A percentile compares a stretch with the other conserved stretches of the same genome.
Conservation (phyloP, 2,329 filamentous ascomycete genomes). For the Pseudopyricularia cyperi region DNA sequence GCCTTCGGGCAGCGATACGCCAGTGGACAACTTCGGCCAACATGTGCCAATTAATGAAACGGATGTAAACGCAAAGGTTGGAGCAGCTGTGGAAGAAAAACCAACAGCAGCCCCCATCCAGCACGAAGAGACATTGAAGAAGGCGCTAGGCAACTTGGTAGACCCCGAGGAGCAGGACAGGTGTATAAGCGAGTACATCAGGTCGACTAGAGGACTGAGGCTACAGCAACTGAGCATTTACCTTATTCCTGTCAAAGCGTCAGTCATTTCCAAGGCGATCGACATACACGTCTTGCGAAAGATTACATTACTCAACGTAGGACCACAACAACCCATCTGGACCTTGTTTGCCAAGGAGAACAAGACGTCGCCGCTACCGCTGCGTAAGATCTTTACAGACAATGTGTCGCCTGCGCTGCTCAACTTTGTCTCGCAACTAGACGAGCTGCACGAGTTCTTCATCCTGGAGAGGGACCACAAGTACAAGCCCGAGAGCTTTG, state of each 20-base stretch:
- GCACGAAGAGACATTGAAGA: slow-evolving; percentile 3
- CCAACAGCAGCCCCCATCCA: not conserved
- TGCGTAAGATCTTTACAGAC: slow-evolving; percentile 50
- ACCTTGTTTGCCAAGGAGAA: slow-evolving; percentile 40
- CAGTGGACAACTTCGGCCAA: not conserved
- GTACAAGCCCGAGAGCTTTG: slow-evolving; percentile 38
- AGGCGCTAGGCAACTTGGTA: slow-evolving; percentile 11
- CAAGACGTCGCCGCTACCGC: slow-evolving; percentile 30
- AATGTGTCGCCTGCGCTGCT: slow-evolving; percentile 45
- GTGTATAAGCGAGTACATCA: slow-evolving; percentile 37
- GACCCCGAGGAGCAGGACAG: slow-evolving; percentile 7
- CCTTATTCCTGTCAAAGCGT: slow-evolving; percentile 46
- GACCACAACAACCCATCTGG: slow-evolving; percentile 49
- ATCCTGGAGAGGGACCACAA: slow-evolving; percentile 40
- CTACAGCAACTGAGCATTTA: slow-evolving; percentile 42
- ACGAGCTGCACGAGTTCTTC: slow-evolving; percentile 43
- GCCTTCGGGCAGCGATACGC: not conserved
- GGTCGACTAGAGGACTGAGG: slow-evolving; percentile 42
- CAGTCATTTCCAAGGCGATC: slow-evolving; percentile 40
- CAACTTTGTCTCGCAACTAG: slow-evolving; percentile 36
- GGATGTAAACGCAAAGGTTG: not conserved
- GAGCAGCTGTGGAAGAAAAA: not conserved
- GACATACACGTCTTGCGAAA: slow-evolving; percentile 42
- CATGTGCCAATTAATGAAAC: not conserved
- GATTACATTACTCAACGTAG: slow-evolving; percentile 51